phyloP scores from a whole-genome alignment of 805 yeast species.

The Ogataea paraovalis region DNA sequence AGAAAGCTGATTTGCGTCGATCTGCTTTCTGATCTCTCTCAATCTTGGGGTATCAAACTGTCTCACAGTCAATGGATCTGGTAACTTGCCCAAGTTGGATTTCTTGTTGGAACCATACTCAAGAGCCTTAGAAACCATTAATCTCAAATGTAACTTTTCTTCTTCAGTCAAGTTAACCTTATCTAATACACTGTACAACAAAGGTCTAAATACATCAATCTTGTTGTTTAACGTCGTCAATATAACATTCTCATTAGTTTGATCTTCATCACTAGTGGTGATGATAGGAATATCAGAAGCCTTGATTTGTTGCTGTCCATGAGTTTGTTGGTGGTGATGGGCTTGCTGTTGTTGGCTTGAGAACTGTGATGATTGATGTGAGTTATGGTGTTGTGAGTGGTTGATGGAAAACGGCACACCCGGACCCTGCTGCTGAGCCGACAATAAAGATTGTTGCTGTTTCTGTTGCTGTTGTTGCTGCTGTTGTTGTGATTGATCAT shows the following conservation, averaged over 20 bases:
- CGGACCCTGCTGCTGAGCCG: neutral
- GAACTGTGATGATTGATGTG: neutral
- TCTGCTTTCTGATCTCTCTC: conserved; percentile 76
- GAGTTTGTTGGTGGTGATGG: conserved; percentile 5
- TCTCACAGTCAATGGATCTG: conserved; percentile 64
- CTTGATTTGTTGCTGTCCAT: conserved; percentile 4
- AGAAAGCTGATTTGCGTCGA: conserved; percentile 52
- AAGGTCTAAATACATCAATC: conserved; percentile 16
- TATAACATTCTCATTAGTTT: conserved; percentile 10
- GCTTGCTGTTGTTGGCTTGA: neutral
- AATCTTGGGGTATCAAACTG: conserved; percentile 84
- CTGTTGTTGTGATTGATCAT: conserved; percentile 26
- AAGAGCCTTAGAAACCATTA: conserved; percentile 42
- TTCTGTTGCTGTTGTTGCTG: conserved; percentile 24
- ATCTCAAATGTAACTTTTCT: conserved; percentile 40
- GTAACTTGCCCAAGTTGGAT: conserved; percentile 66
- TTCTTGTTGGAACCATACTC: conserved; percentile 41
- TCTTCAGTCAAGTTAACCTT: conserved; percentile 36
- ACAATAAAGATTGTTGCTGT: neutral
- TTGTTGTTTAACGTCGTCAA: conserved; percentile 21
- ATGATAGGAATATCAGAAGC: conserved; percentile 7
- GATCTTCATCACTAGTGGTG: conserved; percentile 10
- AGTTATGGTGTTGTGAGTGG: neutral
- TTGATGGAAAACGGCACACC: conserved; percentile 1
- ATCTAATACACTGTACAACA: conserved; percentile 13